Percentiles rank a stretch among this genome's conserved stretches.
Evolutionary conservation across 2,329 filamentous ascomycete species (phyloP).

Genomic region (Dothistroma septosporum): DNA sequence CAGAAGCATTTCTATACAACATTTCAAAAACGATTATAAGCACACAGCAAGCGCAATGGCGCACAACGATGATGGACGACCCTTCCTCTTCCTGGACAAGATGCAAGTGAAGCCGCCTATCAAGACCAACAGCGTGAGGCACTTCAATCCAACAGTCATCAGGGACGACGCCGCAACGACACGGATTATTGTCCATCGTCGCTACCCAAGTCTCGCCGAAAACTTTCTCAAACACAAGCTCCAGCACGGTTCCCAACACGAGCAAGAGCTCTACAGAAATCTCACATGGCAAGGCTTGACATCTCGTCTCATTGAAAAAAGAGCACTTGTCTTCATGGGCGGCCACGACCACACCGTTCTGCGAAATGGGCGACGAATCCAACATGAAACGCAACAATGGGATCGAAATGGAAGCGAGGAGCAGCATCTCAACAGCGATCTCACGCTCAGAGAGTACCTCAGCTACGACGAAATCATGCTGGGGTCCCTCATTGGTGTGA

Average conservation of each 20-base stretch:
- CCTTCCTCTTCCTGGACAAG: neutral
- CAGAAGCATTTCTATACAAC: neutral
- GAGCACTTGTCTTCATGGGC: constrained; percentile 31
- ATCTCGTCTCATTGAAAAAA: constrained; percentile 29
- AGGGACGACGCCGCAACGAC: constrained; percentile 25
- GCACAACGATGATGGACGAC: neutral
- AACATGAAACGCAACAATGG: constrained; percentile 21
- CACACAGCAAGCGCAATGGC: neutral
- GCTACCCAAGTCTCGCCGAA: constrained; percentile 25
- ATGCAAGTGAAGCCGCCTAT: constrained; percentile 21
- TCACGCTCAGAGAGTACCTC: constrained; percentile 28
- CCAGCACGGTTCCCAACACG: constrained; percentile 24
- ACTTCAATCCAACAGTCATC: constrained; percentile 23
- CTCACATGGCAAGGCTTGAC: constrained; percentile 24
- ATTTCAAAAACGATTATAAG: neutral
- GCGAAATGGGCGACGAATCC: constrained; percentile 22
- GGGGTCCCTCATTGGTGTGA: constrained; percentile 30
- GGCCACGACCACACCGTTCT: constrained; percentile 27
- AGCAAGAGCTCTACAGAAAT: constrained; percentile 28
- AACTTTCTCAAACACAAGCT: constrained; percentile 32
- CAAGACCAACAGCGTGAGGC: constrained; percentile 23
- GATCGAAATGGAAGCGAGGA: constrained; percentile 27
- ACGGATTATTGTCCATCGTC: constrained; percentile 29
- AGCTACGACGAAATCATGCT: constrained; percentile 37
- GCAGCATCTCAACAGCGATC: constrained; percentile 21